A percentile compares a stretch with the other conserved stretches of the same genome.
Conservation (phyloP, 345 rosid genomes). For the Citrus inodora region DNA sequence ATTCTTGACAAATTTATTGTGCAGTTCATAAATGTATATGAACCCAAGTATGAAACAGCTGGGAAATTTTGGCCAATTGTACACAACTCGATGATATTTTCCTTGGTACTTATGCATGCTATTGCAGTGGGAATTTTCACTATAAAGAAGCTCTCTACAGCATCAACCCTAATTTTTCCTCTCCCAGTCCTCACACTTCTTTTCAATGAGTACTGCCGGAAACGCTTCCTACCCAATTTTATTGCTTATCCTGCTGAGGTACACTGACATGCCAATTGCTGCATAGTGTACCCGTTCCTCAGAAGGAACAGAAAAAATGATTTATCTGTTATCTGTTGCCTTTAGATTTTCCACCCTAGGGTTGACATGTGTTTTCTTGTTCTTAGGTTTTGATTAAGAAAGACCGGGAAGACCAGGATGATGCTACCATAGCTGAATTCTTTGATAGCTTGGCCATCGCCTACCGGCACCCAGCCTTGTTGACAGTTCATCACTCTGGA, state of each 20-base stretch:
- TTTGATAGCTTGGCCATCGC: constrained; percentile 50
- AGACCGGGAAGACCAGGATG: constrained; percentile 61
- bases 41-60: constrained; percentile 76
- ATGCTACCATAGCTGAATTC: constrained; percentile 59
- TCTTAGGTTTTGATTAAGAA: constrained; percentile 67
- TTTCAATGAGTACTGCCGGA: constrained; percentile 93
- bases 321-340: background rate
- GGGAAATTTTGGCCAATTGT: constrained; percentile 97
- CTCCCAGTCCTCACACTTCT: constrained; percentile 84
- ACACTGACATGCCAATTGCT: constrained; percentile 1
- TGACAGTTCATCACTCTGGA: constrained; percentile 53
- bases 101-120: constrained; percentile 85
- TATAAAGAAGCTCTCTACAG: constrained; percentile 68
- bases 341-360: background rate
- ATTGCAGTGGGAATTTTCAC: constrained; percentile 86
- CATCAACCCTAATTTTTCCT: constrained; percentile 65
- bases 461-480: constrained; percentile 77
- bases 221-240: constrained; percentile 86
- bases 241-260: constrained; percentile 87
- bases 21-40: constrained; percentile 90
- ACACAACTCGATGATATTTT: constrained; percentile 86
- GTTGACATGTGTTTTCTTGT: constrained; percentile 7
- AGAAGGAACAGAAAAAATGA: background rate
- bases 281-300: background rate
- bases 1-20: constrained; percentile 16